Evolutionary conservation across 306 rosid species (phyloP), one percentile per base, ranked within the genome.

Genomic region (Castanea mollissima): DNA sequence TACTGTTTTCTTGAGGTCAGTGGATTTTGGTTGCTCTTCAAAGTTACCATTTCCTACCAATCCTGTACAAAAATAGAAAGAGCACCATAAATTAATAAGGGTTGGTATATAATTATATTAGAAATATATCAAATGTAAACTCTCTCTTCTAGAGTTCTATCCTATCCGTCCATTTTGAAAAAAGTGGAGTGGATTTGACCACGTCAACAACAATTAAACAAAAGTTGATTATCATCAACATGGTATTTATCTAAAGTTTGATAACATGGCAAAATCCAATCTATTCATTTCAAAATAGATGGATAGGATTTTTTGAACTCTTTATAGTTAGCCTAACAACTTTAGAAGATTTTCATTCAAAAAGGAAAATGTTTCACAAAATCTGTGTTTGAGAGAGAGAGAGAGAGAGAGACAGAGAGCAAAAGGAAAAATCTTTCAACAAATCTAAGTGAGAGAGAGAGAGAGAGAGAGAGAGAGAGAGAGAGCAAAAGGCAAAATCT

Each of bases 31-130:
- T 73, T 78, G 56, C 69, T 81, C 91, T 79, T 95, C 99, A 73
- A 95, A 95, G 89, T 95, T 95, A 5, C 99, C 99, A 84, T 95
- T 93, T 72, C 76, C 64, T 10, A 95, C 89, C 68, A 88, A 91
- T 67, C 89, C 97, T 95, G 89, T 74, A 57, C 31, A 74, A 68
- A 56, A 56, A 5, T 44, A 46, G 57, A 74, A 74, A 81, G 19
- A 55, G 20, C 13, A 68, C 57, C 49, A 73, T n/a, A 56, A 55
- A 46, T 20, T 71, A 20, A 75, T 38, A 34, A 62, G 10, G 5
- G 14, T 25, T 49, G 14, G 27, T 6, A 34, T 41, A 11, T 25
- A 25, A 25, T 25, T 25, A 25, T 20, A 80, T 18, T 21, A 55
- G n/a, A 78, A 69, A 73, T 23, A 68, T 19, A 65, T 10, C 60